These are phyloP conservation scores for Plicaturopsis crispa DNA, from an alignment of 768 basidiomycete genomes.

Conservation along the genomic window DNA sequence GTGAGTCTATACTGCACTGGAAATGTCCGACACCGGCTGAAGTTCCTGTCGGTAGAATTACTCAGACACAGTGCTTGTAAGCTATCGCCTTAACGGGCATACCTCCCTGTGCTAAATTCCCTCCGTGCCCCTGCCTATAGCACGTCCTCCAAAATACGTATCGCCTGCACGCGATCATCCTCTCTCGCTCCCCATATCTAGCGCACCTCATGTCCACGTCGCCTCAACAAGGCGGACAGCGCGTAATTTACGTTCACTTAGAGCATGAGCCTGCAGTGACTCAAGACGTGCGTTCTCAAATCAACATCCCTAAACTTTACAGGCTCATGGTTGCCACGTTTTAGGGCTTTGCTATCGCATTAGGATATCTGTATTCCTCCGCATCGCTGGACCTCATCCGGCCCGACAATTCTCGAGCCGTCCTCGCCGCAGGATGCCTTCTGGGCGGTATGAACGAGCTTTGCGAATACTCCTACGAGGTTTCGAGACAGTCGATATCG, in stretches of 20 bases:
- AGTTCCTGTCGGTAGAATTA: constrained; percentile 49
- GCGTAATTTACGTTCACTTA: constrained; percentile 66
- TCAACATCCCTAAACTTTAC: background rate
- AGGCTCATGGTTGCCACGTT: constrained; percentile 14
- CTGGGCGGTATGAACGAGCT: constrained; percentile 86
- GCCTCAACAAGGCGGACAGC: constrained; percentile 54
- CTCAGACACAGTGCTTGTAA: constrained; percentile 71
- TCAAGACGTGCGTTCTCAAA: constrained; percentile 54
- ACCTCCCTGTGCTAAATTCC: constrained; percentile 8
- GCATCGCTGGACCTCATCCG: constrained; percentile 61
- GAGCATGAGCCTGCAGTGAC: constrained; percentile 79
- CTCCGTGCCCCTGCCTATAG: too few species aligned
- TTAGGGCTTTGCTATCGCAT: constrained; percentile 72
- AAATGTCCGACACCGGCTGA: constrained; percentile 10
- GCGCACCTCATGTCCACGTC: constrained; percentile 84
- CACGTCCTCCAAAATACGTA: constrained; percentile 72
- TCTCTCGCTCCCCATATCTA: constrained; percentile 83
- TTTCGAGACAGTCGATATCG: constrained; percentile 69
- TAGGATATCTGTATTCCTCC: constrained; percentile 77
- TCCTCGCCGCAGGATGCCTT: constrained; percentile 78
- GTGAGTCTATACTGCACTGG: constrained; percentile 37
- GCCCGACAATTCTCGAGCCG: constrained; percentile 75
- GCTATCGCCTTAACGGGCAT: constrained; percentile 18
- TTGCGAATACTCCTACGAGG: constrained; percentile 69
- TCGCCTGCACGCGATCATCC: constrained; percentile 76